Percentiles rank a stretch among this genome's conserved stretches.
phyloP scores from a whole-genome alignment of 805 yeast genomes.

The Candida vartiovaarae region DNA sequence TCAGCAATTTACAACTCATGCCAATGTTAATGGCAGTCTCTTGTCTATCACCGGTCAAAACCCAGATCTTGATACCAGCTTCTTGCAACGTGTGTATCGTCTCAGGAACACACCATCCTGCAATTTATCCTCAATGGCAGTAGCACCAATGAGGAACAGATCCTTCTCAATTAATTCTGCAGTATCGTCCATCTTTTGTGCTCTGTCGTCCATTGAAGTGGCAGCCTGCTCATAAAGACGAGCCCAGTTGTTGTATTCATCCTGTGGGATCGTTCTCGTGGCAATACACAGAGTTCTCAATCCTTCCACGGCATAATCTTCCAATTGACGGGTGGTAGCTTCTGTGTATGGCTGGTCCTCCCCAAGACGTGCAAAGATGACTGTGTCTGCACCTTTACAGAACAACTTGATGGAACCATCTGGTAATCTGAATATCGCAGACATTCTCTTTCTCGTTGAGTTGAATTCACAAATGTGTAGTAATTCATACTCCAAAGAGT shows the following conservation, averaged over 20 bases:
- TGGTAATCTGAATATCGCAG: constrained; percentile 88
- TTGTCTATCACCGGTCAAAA: constrained; percentile 95
- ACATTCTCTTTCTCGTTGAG: constrained; percentile 96
- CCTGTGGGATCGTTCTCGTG: constrained; percentile 67
- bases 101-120: constrained; percentile 99
- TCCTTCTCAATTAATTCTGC: constrained; percentile 85
- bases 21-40: constrained; percentile 99
- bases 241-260: constrained; percentile 72
- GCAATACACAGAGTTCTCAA: constrained; percentile 93
- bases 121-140: constrained; percentile 95
- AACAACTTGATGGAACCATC: constrained; percentile 85
- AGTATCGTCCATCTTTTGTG: constrained; percentile 71
- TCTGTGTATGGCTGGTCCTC: constrained; percentile 72
- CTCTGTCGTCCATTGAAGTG: constrained; percentile 69
- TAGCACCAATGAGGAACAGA: constrained; percentile 83
- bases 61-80: constrained; percentile 98
- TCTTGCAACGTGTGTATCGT: constrained; percentile 91
- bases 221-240: constrained; percentile 67
- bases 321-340: constrained; percentile 78
- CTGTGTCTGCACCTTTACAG: constrained; percentile 98
- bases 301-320: constrained; percentile 96
- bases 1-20: constrained; percentile 89
- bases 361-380: constrained; percentile 77
- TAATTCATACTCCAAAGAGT: constrained; percentile 64
- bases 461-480: constrained; percentile 93